Evolutionary conservation across 1,284 basidiomycete genomes (phyloP).

Genomic region (Leucoagaricus sp.): DNA sequence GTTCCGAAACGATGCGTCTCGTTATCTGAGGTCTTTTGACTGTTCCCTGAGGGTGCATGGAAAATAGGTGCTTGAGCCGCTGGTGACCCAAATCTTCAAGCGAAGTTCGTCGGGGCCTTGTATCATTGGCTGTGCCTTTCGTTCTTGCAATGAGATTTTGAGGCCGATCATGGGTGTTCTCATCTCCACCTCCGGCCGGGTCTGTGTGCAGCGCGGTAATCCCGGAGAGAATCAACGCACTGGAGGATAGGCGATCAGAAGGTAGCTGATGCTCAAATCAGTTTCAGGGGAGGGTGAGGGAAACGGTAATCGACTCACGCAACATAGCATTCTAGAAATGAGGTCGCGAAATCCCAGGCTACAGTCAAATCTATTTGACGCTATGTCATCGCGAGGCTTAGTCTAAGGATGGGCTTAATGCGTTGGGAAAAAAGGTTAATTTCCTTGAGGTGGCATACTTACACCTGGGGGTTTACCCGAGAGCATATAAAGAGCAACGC

Average conservation of each 20-base stretch:
- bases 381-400: neutral
- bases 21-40: neutral
- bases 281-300: neutral
- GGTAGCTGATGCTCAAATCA: neutral
- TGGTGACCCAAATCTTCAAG: neutral
- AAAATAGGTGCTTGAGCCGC: neutral
- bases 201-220: neutral
- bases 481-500: conserved; percentile 32
- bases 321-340: conserved; percentile 4
- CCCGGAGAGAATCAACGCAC: neutral
- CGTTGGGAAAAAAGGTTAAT: too few relatives aligned
- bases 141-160: neutral
- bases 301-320: neutral
- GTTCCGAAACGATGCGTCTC: conserved; percentile 6
- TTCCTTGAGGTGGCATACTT: too few relatives aligned
- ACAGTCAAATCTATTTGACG: neutral
- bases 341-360: neutral
- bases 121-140: neutral
- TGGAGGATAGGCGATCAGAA: neutral
- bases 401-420: too few relatives aligned
- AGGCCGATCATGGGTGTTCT: neutral
- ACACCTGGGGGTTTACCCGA: neutral
- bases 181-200: neutral
- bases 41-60: neutral
- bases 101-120: neutral